Evolutionary conservation across 768 basidiomycete species (phyloP).

Genomic region (Phylloporus sp.): DNA sequence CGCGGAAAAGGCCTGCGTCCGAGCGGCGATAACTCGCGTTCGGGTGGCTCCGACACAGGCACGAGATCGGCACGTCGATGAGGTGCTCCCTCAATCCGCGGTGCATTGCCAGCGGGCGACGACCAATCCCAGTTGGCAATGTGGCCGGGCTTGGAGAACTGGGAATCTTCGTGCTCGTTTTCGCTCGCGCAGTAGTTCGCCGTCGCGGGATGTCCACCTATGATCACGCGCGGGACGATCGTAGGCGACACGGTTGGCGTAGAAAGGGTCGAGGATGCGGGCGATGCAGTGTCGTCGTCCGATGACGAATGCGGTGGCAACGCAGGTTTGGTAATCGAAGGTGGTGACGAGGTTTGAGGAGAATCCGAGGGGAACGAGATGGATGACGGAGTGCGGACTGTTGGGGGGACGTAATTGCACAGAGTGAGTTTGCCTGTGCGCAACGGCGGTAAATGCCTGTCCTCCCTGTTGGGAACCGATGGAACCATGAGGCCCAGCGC

Average conservation of each 20-base stretch:
- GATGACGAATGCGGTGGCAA: background rate
- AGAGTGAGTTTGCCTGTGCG: slow-evolving; percentile 25
- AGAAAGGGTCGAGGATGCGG: slow-evolving; percentile 26
- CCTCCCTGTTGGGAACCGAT: background rate
- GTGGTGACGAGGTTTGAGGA: background rate
- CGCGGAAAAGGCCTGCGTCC: background rate
- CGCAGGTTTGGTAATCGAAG: background rate
- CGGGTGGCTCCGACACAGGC: slow-evolving; percentile 22
- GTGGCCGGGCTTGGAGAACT: background rate
- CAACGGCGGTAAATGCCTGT: background rate
- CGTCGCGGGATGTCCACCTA: slow-evolving; percentile 25
- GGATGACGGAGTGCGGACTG: background rate
- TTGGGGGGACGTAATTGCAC: slow-evolving; percentile 33
- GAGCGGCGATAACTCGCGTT: background rate
- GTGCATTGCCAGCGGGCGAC: background rate
- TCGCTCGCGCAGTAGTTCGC: background rate
- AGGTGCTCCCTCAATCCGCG: background rate
- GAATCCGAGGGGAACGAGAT: slow-evolving; percentile 1
- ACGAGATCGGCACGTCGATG: background rate
- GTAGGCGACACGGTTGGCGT: slow-evolving; percentile 22
- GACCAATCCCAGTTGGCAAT: slow-evolving; percentile 26
- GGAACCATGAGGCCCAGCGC: slow-evolving; percentile 5
- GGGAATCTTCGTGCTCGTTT: background rate
- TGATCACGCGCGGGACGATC: slow-evolving; percentile 20
- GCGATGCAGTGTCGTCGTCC: slow-evolving; percentile 20